These are phyloP conservation scores for Beauveria varroae DNA, from an alignment of 2,329 filamentous ascomycete species.

Conservation along the genomic window DNA sequence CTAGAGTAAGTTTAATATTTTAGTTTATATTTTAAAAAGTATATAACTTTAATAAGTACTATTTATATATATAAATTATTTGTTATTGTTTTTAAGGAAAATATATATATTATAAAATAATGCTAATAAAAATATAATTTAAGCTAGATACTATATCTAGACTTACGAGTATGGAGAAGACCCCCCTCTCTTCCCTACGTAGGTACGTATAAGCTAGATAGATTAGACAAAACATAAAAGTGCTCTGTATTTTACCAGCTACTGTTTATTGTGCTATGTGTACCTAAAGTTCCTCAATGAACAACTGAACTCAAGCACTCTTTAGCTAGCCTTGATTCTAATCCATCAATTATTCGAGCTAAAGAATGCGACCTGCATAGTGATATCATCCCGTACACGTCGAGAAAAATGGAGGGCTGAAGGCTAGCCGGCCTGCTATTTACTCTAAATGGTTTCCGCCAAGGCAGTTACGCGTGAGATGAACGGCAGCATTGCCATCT, in stretches of 20 bases:
- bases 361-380: conserved; percentile 65
- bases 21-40: too few species aligned
- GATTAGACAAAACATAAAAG: not conserved
- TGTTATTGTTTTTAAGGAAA: too few species aligned
- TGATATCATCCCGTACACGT: conserved; percentile 58
- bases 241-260: not conserved
- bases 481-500: conserved; percentile 62
- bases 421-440: conserved; percentile 61
- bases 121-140: too few species aligned
- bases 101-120: too few species aligned
- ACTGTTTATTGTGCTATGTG: not conserved
- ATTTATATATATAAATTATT: too few species aligned
- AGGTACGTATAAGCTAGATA: too few species aligned
- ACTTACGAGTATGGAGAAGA: too few species aligned
- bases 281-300: not conserved
- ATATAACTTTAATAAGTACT: too few species aligned
- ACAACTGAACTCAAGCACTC: not conserved
- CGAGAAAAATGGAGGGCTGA: conserved; percentile 63
- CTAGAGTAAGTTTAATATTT: too few species aligned
- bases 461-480: conserved; percentile 67
- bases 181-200: too few species aligned
- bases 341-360: not conserved
- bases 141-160: too few species aligned
- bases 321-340: not conserved
- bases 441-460: conserved; percentile 67